Evolutionary conservation across 176 grass and related monocot species (phyloP), one percentile per base, ranked within the genome.

Genomic region (Eleusine indica): DNA sequence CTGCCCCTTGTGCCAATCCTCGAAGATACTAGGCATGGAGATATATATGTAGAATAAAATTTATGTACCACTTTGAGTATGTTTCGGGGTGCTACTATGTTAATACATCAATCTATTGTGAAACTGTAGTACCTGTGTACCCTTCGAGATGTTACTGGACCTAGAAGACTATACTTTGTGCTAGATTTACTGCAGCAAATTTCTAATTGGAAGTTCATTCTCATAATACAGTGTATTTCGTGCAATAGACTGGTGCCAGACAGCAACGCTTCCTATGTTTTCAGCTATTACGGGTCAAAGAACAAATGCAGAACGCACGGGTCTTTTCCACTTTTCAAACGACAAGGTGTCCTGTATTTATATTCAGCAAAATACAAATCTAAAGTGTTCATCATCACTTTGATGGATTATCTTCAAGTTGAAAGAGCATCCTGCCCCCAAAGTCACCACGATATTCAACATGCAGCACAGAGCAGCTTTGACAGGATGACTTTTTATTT

Each of bases 11-110:
- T 99, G 96, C 75, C 87, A 94, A 44, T 93, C 93, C 46, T 99
- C 96, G 22, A 99, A 99, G 86, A 91, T 96, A 80, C 85, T 99
- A 65, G 97, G 97, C 83, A 99, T 99, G 97, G 97, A 99, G 84
- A 99, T 99, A 82, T 99, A 96, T 77, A 92, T 96, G 91, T 94
- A 90, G 86, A 83, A 57, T 76, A 71, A 48, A 80, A 83, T 84
- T 80, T 75, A 56, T 87, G 84, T 90, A 80, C 54, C 38, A 37
- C 76, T 70, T 70, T 86, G 58, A 90, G 83, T 82, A 90, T 90
- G 80, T 68, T 82, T 61, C 12, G 48, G 83, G 75, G 79, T 80
- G 44, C 76, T 71, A 37, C 22, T 75, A 66, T 87, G 85, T 86
- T 76, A 71, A 84, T 75, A 87, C 76, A 75, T 29, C 76, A 52